A percentile compares a stretch with the other conserved stretches of the same genome.
Evolutionary conservation across 2,329 filamentous ascomycete species (phyloP).

Genomic region (Pseudogymnoascus sp.): DNA sequence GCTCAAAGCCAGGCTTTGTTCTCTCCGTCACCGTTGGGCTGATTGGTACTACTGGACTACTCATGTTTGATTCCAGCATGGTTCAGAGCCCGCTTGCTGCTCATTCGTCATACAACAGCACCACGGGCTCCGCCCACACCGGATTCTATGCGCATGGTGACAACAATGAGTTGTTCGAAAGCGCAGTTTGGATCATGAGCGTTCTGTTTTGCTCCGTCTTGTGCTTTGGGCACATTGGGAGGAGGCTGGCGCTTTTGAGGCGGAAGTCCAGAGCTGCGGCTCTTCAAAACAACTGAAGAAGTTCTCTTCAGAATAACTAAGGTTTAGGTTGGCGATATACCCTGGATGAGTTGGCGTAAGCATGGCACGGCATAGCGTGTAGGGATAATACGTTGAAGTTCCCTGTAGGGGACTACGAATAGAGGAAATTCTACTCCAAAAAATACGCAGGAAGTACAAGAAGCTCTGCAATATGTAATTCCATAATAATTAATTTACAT

Average conservation of each 20-base stretch:
- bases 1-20: conserved; percentile 74
- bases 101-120: conserved; percentile 3
- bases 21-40: conserved; percentile 68
- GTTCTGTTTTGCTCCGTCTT: conserved; percentile 91
- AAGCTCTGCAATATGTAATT: conserved; percentile 5
- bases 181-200: conserved; percentile 82
- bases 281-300: background rate
- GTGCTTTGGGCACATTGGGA: conserved; percentile 92
- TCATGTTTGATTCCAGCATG: conserved; percentile 68
- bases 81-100: conserved; percentile 38
- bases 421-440: conserved; percentile 1
- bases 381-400: background rate
- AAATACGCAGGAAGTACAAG: background rate
- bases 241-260: conserved; percentile 55
- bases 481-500: conserved; percentile 5
- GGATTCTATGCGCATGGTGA: conserved; percentile 38
- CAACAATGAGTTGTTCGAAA: conserved; percentile 56
- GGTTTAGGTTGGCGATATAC: conserved; percentile 6
- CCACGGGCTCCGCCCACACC: conserved; percentile 16
- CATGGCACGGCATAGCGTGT: background rate
- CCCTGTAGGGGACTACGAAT: background rate
- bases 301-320: background rate
- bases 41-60: conserved; percentile 62
- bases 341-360: conserved; percentile 5
- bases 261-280: background rate